Evolutionary conservation across 2,329 filamentous ascomycete species (phyloP), one percentile per base, ranked within the genome.

Genomic region (Ceratocystis eucalypticola): DNA sequence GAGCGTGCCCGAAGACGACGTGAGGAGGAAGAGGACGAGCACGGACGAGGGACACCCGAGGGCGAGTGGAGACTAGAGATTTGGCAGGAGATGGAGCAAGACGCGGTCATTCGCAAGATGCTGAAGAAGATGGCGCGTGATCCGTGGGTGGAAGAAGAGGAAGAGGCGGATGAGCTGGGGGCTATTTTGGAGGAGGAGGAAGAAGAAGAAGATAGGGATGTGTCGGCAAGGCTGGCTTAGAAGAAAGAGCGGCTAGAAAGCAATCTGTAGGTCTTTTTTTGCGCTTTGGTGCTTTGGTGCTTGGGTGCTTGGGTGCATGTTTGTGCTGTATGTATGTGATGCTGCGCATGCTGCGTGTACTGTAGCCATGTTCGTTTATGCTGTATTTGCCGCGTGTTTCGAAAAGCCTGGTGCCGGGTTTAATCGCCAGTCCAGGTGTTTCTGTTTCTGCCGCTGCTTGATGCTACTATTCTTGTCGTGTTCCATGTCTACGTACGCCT

Each of bases 51-150:
- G 17, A 66, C 64, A 46, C 64, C 67, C 25, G 48, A 48, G 20
- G 65, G 33, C n/a, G 78, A 83, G 64, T 80, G 80, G 78, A 77
- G 80, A 15, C 71, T 84, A 2, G 79, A 80, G 70, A 71, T 84
- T 5, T 84, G 82, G 82, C 82, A 84, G 72, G 81, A 84, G 71
- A 72, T 84, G 69, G 82, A 84, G 72, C 77, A 79, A 71, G 79
- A 84, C 61, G 76, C 78, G 1, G 73, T 69, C 0, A 75, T 83
- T 6, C 73, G 72, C 55, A 75, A 76, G 68, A 74, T 76, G 41
- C 70, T 84, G 53, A 74, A 72, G 63, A 72, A 72, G 68, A 74
- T 82, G 69, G 76, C 76, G 50, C 71, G 73, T 17, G 74, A 76
- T 62, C 64, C 67, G 28, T 68, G 64, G 67, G 22, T 53, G 12